Base-by-base conservation (phyloP, 768 basidiomycete genomes). In the Auriscalpium orientale region DNA sequence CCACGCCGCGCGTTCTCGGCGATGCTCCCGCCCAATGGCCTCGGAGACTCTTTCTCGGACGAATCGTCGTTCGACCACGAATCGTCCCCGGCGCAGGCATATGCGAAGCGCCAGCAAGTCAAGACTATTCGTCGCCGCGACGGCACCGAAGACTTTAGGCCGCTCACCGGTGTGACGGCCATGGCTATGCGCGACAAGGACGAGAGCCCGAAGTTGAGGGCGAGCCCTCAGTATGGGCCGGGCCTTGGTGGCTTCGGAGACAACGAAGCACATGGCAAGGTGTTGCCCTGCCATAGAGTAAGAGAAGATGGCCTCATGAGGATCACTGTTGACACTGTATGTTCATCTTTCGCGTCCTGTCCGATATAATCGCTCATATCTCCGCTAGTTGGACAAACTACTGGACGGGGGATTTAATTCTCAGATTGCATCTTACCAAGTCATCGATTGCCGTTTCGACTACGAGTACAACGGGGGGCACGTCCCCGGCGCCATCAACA, bases 381-480 rank as follows among this genome's bases (percentile, higher is more conserved):
- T 9, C 35, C 16, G 60, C 12, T 61, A 95, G 94, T 71, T 99
- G 67, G 81, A 93, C 61, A 73, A 76, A 13, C 75, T 98, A 13
- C 71, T 98, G 35, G 81, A 85, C 49, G 95, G 95, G 21, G 76
- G 72, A 61, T 98, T 82, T 70, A 71, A 81, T 51, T 67, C 78
- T 18, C 72, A 79, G 58, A 83, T 95, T 55, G 75, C 78, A 40
- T 76, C 82, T 47, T 97, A 77, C 69, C 79, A 88, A 62, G 72
- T 99, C 56, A 87, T 99, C 63, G 97, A 99, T 72, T 98, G 97
- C 70, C 89, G 97, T 45, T 99, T 98, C 70, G 92, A 93, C 60
- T 99, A 97, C 66, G 97, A 99, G 72, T 98, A 86, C 70, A 77
- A 79, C 49, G 97, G 97, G 9, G 97, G 97, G 0, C 97, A 98